phyloP scores from a whole-genome alignment of 2,329 filamentous ascomycete genomes.

The Verticillium tricorpus region DNA sequence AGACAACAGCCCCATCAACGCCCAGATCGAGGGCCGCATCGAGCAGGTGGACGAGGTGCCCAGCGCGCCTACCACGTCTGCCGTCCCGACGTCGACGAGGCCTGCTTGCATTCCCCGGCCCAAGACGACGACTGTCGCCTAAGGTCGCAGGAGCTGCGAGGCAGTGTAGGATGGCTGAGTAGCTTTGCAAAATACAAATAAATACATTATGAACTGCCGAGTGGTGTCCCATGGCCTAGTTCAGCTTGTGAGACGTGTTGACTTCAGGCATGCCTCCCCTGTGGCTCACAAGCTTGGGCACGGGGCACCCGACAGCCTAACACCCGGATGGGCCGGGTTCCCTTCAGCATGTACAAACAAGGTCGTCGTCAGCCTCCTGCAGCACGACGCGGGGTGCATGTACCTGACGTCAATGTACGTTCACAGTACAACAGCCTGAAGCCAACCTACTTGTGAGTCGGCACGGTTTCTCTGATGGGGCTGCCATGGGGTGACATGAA shows the following conservation, averaged over 20 bases:
- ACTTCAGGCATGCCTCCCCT: too few relatives aligned
- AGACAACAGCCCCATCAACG: constrained; percentile 42
- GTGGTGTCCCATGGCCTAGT: not conserved
- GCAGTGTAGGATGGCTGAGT: not conserved
- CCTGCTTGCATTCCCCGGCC: constrained; percentile 2
- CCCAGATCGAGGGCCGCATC: constrained; percentile 44
- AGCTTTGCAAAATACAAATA: not conserved
- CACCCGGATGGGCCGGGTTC: too few relatives aligned
- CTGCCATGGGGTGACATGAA: too few relatives aligned
- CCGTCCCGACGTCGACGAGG: constrained; percentile 1
- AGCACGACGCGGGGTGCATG: too few relatives aligned
- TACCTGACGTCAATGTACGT: not conserved
- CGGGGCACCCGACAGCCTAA: too few relatives aligned
- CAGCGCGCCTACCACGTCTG: not conserved
- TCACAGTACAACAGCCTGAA: too few relatives aligned
- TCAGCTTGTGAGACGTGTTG: too few relatives aligned
- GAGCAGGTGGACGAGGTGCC: constrained; percentile 12
- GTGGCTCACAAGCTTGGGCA: too few relatives aligned
- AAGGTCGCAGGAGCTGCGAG: not conserved
- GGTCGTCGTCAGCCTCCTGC: too few relatives aligned
- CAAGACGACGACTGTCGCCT: not conserved
- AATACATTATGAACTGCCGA: not conserved
- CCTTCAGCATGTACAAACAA: too few relatives aligned
- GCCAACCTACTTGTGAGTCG: too few relatives aligned
- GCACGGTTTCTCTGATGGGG: too few relatives aligned